phyloP scores from a whole-genome alignment of 2,329 filamentous ascomycete genomes.

The Alternaria conjuncta region DNA sequence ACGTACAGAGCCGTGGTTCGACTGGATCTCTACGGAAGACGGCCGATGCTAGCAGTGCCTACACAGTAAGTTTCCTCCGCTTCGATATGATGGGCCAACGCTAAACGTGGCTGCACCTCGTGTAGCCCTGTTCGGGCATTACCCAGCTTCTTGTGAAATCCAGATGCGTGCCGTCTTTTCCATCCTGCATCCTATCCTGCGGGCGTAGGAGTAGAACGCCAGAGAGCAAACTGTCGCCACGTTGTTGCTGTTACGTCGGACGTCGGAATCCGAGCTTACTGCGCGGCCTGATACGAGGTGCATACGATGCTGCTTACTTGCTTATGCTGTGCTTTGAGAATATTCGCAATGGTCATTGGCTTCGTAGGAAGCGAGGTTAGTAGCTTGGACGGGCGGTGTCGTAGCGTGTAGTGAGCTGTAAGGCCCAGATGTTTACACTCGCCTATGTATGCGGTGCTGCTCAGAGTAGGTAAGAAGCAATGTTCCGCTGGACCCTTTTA shows the following conservation, averaged over 20 bases:
- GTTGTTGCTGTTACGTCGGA: neutral
- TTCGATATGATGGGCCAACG: neutral
- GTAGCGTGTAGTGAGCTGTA: neutral
- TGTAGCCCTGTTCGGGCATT: neutral
- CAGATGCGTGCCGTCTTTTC: neutral
- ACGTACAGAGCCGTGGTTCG: neutral
- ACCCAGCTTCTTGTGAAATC: neutral
- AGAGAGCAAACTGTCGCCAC: neutral
- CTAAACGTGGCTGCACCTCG: neutral
- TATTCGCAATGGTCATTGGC: neutral
- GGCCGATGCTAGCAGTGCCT: neutral
- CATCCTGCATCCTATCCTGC: neutral
- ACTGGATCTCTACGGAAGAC: neutral
- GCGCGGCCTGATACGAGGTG: neutral
- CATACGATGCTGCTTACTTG: conserved; percentile 1
- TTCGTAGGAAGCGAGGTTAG: neutral
- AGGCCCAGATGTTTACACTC: neutral
- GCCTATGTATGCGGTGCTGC: neutral
- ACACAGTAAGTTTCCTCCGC: neutral
- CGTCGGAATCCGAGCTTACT: neutral
- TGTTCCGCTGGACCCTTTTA: neutral
- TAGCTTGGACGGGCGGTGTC: neutral
- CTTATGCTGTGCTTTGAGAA: neutral
- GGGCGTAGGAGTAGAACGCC: neutral
- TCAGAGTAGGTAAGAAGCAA: neutral